Evolutionary conservation across 768 basidiomycete genomes (phyloP).

Genomic region (Zangia roseola): DNA sequence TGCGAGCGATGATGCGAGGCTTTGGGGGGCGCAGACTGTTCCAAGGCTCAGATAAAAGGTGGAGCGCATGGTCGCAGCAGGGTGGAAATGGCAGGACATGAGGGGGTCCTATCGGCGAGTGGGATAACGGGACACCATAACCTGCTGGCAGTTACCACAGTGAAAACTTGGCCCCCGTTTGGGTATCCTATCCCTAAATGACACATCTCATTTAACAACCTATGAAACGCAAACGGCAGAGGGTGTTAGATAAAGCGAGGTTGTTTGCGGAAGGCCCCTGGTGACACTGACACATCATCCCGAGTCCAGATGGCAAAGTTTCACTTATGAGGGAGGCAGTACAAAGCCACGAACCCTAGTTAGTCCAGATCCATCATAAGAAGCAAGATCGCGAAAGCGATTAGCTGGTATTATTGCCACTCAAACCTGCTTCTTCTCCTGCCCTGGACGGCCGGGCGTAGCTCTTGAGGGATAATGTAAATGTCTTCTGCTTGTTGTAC

Average conservation of each 20-base stretch:
- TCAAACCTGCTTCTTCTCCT: not conserved
- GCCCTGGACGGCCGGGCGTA: slow-evolving; percentile 7
- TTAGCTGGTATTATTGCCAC: slow-evolving; percentile 31
- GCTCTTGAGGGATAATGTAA: slow-evolving; percentile 1
- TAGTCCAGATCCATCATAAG: slow-evolving; percentile 8
- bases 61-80: slow-evolving; percentile 24
- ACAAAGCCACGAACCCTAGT: slow-evolving; percentile 20
- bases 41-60: slow-evolving; percentile 29
- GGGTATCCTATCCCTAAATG: slow-evolving; percentile 27
- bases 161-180: slow-evolving; percentile 27
- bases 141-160: slow-evolving; percentile 20
- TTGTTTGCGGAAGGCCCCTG: slow-evolving; percentile 19
- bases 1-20: slow-evolving; percentile 4
- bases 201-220: slow-evolving; percentile 31
- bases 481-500: not conserved
- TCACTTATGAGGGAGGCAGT: slow-evolving; percentile 28
- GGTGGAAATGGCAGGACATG: slow-evolving; percentile 26
- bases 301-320: slow-evolving; percentile 15
- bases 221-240: slow-evolving; percentile 30
- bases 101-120: slow-evolving; percentile 23
- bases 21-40: slow-evolving; percentile 5
- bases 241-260: slow-evolving; percentile 22
- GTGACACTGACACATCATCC: slow-evolving; percentile 22
- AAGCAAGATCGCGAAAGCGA: slow-evolving; percentile 9
- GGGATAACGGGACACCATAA: slow-evolving; percentile 18